Evolutionary conservation across 1,139 yeast genomes (phyloP), one percentile per base, ranked within the genome.

Genomic region (Saccharomyces hybrid): DNA sequence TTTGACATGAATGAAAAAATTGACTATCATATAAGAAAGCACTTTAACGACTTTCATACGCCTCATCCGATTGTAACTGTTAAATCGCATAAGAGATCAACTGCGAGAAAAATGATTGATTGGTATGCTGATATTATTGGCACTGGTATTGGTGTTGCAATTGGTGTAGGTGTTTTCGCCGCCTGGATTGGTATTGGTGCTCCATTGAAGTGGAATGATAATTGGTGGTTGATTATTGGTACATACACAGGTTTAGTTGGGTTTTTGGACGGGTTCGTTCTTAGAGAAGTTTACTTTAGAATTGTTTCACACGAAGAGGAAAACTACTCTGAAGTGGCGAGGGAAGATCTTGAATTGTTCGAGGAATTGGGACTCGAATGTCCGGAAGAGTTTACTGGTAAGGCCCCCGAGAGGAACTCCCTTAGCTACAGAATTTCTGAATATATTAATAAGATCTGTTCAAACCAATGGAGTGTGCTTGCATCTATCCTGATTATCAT

Each of bases 201-300:
- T 44, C 54, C 62, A 7, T 64, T 73, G 71, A 28, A 62, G 32
- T 74, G 71, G 70, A 59, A 62, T 57, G 69, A 68, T 46, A 63
- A 72, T 52, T 74, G 77, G 77, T 74, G 76, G 76, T 61, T 74
- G 41, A 71, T 74, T 41, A 73, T 73, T 57, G 77, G 77, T 51
- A 72, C 77, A 2, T 74, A 74, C 56, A 72, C 77, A 0, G 77
- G 77, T 25, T 62, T 74, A 29, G 62, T 73, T 34, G 76, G 77
- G 3, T 73, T 73, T 56, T 56, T 70, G 44, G 77, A 74, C 57
- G 76, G 77, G 1, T 74, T 72, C 57, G 72, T 69, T 27, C 60
- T 74, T 46, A 64, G 77, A 58, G 71, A 73, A 51, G 70, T 70
- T 13, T 73, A 70, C 49, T 65, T 62, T 48, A 62, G 72, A 47